phyloP scores from a whole-genome alignment of 1,284 basidiomycete species.

The Ganoderma multipileum region DNA sequence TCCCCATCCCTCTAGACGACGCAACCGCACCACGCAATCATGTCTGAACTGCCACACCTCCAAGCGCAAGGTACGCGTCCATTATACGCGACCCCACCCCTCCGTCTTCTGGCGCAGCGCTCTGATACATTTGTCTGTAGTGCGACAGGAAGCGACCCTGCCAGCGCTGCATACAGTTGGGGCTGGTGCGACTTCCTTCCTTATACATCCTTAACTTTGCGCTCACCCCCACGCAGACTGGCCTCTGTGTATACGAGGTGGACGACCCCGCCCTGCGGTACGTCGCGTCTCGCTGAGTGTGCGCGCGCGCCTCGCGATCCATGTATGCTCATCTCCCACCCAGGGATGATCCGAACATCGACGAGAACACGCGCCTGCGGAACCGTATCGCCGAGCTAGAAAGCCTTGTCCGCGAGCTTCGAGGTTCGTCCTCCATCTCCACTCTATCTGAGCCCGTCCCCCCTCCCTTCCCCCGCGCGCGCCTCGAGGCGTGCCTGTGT shows the following conservation, averaged over 20 bases:
- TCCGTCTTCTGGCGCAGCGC: not conserved
- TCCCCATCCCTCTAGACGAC: constrained; percentile 53
- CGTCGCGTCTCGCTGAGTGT: constrained; percentile 35
- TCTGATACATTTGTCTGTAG: constrained; percentile 43
- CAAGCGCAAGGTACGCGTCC: constrained; percentile 78
- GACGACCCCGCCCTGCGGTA: constrained; percentile 86
- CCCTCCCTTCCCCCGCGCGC: constrained; percentile 11
- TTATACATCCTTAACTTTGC: constrained; percentile 28
- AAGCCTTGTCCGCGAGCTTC: constrained; percentile 83
- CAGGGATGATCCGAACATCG: constrained; percentile 84
- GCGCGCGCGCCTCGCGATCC: constrained; percentile 18
- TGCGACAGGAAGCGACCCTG: constrained; percentile 88
- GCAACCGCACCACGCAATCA: constrained; percentile 88
- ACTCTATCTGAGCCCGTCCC: constrained; percentile 8
- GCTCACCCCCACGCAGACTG: constrained; percentile 59
- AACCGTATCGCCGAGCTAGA: constrained; percentile 91
- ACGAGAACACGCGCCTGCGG: constrained; percentile 83
- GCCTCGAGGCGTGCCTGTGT: constrained; percentile 6
- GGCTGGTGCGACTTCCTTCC: constrained; percentile 57
- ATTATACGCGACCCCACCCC: constrained; percentile 7
- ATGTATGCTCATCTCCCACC: constrained; percentile 16
- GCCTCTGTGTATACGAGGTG: constrained; percentile 91
- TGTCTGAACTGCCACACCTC: constrained; percentile 94
- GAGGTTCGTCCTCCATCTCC: constrained; percentile 53
- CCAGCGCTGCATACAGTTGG: constrained; percentile 83